phyloP scores from a whole-genome alignment of 192 early-diverging fungal genomes.

The Linnemannia schmuckeri region DNA sequence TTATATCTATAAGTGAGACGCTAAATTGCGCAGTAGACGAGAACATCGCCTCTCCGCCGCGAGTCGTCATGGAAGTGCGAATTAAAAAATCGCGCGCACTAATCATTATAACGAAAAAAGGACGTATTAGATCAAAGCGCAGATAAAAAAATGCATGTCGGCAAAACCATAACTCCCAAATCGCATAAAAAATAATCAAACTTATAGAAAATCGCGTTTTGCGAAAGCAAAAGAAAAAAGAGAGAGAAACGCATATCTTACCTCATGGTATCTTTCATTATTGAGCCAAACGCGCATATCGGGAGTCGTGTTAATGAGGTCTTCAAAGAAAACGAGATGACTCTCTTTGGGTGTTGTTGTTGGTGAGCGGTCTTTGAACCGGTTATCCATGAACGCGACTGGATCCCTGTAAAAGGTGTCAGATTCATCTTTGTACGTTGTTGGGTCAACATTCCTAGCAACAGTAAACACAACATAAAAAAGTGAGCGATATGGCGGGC shows the following conservation, averaged over 20 bases:
- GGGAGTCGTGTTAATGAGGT: slow-evolving; percentile 51
- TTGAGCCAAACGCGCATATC: slow-evolving; percentile 56
- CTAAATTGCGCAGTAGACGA: slow-evolving; percentile 72
- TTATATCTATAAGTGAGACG: not conserved
- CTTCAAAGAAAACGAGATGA: slow-evolving; percentile 87
- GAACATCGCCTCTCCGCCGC: slow-evolving; percentile 83
- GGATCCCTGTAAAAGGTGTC: slow-evolving; percentile 86
- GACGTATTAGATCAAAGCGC: not conserved
- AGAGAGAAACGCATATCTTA: slow-evolving; percentile 26
- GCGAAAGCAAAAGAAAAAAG: not conserved
- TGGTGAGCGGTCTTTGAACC: not conserved
- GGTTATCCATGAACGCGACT: slow-evolving; percentile 57
- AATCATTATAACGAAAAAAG: not conserved
- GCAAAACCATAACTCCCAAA: not conserved
- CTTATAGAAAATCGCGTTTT: not conserved
- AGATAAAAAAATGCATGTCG: not conserved
- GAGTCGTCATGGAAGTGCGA: slow-evolving; percentile 88
- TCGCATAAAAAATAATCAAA: too few species aligned
- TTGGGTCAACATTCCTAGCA: slow-evolving; percentile 27
- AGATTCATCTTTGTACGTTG: slow-evolving; percentile 76
- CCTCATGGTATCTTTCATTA: slow-evolving; percentile 68
- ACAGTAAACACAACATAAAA: not conserved
- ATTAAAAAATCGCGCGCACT: slow-evolving; percentile 93
- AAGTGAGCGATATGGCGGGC: too few species aligned
- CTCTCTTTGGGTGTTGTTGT: slow-evolving; percentile 22